Evolutionary conservation across 768 basidiomycete genomes (phyloP), one percentile per base, ranked within the genome.

Genomic region (Boletellus emodensis): DNA sequence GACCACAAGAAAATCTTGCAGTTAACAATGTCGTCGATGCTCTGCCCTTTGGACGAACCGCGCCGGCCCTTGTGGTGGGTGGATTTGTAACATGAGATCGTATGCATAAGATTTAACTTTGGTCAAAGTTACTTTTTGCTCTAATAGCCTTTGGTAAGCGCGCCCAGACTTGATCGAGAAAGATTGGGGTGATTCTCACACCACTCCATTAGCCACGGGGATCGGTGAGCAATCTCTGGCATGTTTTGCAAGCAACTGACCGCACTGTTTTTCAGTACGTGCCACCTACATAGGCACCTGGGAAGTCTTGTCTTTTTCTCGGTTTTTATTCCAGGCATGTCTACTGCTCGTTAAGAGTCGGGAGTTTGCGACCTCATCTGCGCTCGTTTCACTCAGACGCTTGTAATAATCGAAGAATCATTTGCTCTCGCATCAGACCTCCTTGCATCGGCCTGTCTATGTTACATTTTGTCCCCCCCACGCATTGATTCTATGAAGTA

Each of bases 361-460:
- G 12, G 26, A 40, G 30, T 30, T 11, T 6, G 11, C 17, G 12
- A 38, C 20, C 15, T 26, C 17, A 52, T 34, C 13, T 42, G 13
- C n/a, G 6, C 17, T 39, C 20, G 20, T 34, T 20, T 37, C 36
- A 26, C 40, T 47, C 32, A 58, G 51, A 45, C 30, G 6, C 22
- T 49, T 20, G 30, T 56, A 22, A 53, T 37, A 6, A 33, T 51
- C 15, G 59, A 57, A 28, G 58, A 60, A 33, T 46, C 54, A 6
- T 56, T 33, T 42, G 49, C 55, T 33, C 51, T 59, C 24, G 34
- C 40, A 18, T 52, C 59, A 3, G 49, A 60, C 43, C 20, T 60
- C 24, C 48, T 60, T 42, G 40, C 55, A 26, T 50, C 58, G 10
- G 42, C 28, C 17, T 53, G 51, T 26, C 24, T 60, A 18, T 60